These are phyloP conservation scores for Hemileia vastatrix DNA, from an alignment of 1,284 basidiomycete genomes.

Conservation along the genomic window DNA sequence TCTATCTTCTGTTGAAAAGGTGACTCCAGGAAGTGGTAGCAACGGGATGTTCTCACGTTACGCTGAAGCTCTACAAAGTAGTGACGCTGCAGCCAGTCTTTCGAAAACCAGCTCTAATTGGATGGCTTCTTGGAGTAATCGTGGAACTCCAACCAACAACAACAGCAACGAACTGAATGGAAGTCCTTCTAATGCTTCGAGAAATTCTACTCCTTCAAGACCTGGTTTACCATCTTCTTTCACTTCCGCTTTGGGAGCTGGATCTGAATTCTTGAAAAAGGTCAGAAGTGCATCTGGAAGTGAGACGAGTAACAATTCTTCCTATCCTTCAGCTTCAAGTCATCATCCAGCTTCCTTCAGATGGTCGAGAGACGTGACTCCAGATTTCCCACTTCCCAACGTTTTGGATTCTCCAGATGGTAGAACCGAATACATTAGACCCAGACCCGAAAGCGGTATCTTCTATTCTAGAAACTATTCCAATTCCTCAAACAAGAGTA, in stretches of 20 bases:
- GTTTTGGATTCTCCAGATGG: too few relatives aligned
- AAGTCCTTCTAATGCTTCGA: background rate
- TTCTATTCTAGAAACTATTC: too few relatives aligned
- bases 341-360: conserved; percentile 28
- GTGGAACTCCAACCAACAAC: conserved; percentile 28
- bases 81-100: conserved; percentile 38
- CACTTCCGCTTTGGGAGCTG: conserved; percentile 18
- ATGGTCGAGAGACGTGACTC: too few relatives aligned
- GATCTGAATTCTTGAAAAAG: conserved; percentile 27
- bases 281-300: conserved; percentile 11
- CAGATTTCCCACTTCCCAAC: too few relatives aligned
- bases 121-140: conserved; percentile 28
- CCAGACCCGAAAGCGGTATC: too few relatives aligned
- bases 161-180: conserved; percentile 12
- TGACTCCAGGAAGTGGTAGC: background rate
- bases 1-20: background rate
- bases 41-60: conserved; percentile 1
- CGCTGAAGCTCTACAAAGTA: conserved; percentile 36
- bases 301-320: conserved; percentile 21
- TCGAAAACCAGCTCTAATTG: conserved; percentile 40
- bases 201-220: background rate
- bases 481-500: too few relatives aligned
- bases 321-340: conserved; percentile 22
- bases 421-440: too few relatives aligned
- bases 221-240: conserved; percentile 23